These are phyloP conservation scores for Pichia sp. DNA, from an alignment of 1,139 yeast genomes.

Conservation along the genomic window DNA sequence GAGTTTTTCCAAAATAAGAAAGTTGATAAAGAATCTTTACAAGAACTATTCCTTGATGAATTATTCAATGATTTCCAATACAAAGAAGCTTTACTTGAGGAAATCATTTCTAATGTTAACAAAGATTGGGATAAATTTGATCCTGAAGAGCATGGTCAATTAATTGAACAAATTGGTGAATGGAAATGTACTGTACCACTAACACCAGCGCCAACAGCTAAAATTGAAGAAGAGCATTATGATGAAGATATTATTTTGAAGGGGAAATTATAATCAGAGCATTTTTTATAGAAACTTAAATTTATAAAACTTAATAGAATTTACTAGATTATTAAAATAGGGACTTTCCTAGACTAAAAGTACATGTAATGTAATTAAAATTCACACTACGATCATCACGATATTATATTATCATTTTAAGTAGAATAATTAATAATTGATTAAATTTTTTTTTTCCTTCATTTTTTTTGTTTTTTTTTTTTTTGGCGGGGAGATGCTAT, in stretches of 20 bases:
- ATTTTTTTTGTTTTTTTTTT: background rate
- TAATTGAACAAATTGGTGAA: constrained; percentile 34
- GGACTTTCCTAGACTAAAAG: background rate
- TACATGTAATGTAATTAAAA: too few species aligned
- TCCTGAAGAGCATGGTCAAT: constrained; percentile 18
- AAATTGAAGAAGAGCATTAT: constrained; percentile 19
- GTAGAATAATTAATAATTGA: too few species aligned
- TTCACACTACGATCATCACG: too few species aligned
- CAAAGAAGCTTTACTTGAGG: constrained; percentile 15
- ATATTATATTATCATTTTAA: too few species aligned
- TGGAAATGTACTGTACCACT: constrained; percentile 39
- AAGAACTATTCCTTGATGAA: constrained; percentile 13
- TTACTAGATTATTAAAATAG: background rate
- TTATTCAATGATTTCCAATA: constrained; percentile 18
- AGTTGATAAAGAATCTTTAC: constrained; percentile 10
- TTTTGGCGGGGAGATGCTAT: background rate
- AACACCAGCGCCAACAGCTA: constrained; percentile 41
- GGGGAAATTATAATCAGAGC: constrained; percentile 20
- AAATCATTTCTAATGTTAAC: constrained; percentile 16
- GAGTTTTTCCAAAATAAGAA: constrained; percentile 10
- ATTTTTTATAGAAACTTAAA: background rate
- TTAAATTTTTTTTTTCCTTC: too few species aligned
- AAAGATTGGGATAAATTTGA: constrained; percentile 15
- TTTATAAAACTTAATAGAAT: background rate
- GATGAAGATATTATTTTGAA: constrained; percentile 20